Evolutionary conservation across 495 filamentous ascomycete genomes (phyloP).

Genomic region (Endocarpon pusillum): DNA sequence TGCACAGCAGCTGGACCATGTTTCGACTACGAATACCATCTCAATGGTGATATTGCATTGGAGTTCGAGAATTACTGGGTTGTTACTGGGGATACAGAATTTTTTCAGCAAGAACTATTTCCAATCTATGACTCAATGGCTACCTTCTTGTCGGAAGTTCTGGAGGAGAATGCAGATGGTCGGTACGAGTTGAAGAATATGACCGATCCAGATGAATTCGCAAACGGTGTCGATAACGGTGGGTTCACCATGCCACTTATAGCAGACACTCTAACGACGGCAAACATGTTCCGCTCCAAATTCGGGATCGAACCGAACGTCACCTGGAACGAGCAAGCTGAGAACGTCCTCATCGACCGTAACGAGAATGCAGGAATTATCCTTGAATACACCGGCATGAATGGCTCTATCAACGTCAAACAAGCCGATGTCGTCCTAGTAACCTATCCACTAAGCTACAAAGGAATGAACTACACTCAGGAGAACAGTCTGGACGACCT

Average conservation of each 20-base stretch:
- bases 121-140: slow-evolving; percentile 43
- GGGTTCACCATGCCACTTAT: slow-evolving; percentile 59
- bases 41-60: slow-evolving; percentile 60
- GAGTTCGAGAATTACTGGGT: slow-evolving; percentile 42
- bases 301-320: slow-evolving; percentile 34
- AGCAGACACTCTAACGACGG: slow-evolving; percentile 34
- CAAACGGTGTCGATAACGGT: slow-evolving; percentile 52
- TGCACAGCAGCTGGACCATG: slow-evolving; percentile 50
- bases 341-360: slow-evolving; percentile 33
- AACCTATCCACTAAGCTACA: slow-evolving; percentile 39
- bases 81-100: slow-evolving; percentile 37
- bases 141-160: slow-evolving; percentile 35
- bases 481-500: slow-evolving; percentile 35
- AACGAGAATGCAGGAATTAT: slow-evolving; percentile 41
- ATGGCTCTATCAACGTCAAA: slow-evolving; percentile 42
- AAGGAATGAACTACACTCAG: slow-evolving; percentile 32
- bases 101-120: slow-evolving; percentile 34
- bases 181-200: slow-evolving; percentile 43
- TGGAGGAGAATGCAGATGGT: slow-evolving; percentile 37
- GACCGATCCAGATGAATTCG: slow-evolving; percentile 68
- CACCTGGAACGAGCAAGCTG: slow-evolving; percentile 34
- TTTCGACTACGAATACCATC: slow-evolving; percentile 40
- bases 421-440: slow-evolving; percentile 47
- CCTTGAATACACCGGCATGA: slow-evolving; percentile 53
- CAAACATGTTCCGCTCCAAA: slow-evolving; percentile 37